Conservation (phyloP, 2,329 filamentous ascomycete genomes). For the Pseudogymnoascus verrucosus region DNA sequence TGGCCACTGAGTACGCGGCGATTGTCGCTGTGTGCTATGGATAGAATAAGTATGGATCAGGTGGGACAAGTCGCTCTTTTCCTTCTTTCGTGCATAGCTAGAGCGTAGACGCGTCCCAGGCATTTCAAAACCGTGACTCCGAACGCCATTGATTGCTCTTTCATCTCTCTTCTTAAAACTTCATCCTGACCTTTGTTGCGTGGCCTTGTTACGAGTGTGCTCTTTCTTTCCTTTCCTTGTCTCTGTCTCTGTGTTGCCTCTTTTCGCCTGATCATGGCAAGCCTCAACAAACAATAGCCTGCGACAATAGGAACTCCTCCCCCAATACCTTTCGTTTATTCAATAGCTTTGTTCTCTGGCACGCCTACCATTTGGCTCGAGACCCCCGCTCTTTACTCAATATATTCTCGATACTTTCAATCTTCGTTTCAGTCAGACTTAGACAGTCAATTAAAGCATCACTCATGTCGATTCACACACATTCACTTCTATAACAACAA, state of each 20-base stretch:
- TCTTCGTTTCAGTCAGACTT: slow-evolving; percentile 2
- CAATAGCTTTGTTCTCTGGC: slow-evolving; percentile 2
- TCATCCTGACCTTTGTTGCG: not conserved
- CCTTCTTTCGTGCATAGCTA: not conserved
- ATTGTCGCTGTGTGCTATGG: slow-evolving; percentile 6
- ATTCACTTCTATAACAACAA: not conserved
- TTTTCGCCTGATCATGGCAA: not conserved
- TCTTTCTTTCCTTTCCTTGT: slow-evolving; percentile 6
- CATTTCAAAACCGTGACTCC: not conserved
- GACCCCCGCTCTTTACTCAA: not conserved
- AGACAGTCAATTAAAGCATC: slow-evolving; percentile 8
- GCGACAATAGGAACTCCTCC: slow-evolving; percentile 1
- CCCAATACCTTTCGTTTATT: slow-evolving; percentile 5
- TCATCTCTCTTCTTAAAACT: slow-evolving; percentile 3
- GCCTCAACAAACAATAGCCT: slow-evolving; percentile 1
- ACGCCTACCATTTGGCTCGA: not conserved
- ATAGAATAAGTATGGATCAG: slow-evolving; percentile 7
- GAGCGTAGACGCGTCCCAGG: not conserved
- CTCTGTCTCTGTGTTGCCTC: not conserved
- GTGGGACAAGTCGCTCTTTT: not conserved
- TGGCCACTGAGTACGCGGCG: slow-evolving; percentile 1
- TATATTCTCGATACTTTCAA: slow-evolving; percentile 1
- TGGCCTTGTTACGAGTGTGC: slow-evolving; percentile 6
- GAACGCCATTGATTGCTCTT: slow-evolving; percentile 5
- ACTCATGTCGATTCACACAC: not conserved